Conservation (phyloP, 2,329 filamentous ascomycete genomes). For the Cercospora zeae-maydis region DNA sequence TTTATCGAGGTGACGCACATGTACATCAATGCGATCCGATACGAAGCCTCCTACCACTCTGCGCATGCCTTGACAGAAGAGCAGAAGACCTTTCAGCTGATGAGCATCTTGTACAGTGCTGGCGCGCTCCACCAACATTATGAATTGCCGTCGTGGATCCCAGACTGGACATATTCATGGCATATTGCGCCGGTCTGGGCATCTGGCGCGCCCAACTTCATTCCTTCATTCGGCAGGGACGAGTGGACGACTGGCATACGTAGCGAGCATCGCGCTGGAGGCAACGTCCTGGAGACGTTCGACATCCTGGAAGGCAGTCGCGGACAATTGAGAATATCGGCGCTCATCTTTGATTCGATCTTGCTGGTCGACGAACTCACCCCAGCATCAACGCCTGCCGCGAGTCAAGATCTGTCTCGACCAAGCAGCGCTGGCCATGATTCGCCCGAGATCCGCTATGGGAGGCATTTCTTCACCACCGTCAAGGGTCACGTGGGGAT, state of each 20-base stretch:
- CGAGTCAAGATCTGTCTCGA: conserved; percentile 14
- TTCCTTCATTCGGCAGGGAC: conserved; percentile 19
- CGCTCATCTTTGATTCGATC: conserved; percentile 29
- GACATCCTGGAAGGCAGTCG: conserved; percentile 25
- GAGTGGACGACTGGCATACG: conserved; percentile 30
- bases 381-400: conserved; percentile 26
- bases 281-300: conserved; percentile 26
- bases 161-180: conserved; percentile 32
- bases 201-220: conserved; percentile 26
- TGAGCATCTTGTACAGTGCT: conserved; percentile 34
- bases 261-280: conserved; percentile 29
- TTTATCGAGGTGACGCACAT: conserved; percentile 30
- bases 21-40: conserved; percentile 29
- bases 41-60: conserved; percentile 26
- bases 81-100: conserved; percentile 29
- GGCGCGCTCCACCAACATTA: conserved; percentile 32
- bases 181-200: conserved; percentile 33
- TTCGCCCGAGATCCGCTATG: conserved; percentile 25
- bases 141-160: conserved; percentile 35
- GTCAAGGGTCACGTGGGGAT: conserved; percentile 26
- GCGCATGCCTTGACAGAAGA: conserved; percentile 27
- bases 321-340: conserved; percentile 27
- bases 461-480: conserved; percentile 30
- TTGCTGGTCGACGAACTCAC: conserved; percentile 25
- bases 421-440: not conserved